These are phyloP conservation scores for Ocimum tenuiflorum DNA, from an alignment of 257 asterid genomes.

Conservation along the genomic window DNA sequence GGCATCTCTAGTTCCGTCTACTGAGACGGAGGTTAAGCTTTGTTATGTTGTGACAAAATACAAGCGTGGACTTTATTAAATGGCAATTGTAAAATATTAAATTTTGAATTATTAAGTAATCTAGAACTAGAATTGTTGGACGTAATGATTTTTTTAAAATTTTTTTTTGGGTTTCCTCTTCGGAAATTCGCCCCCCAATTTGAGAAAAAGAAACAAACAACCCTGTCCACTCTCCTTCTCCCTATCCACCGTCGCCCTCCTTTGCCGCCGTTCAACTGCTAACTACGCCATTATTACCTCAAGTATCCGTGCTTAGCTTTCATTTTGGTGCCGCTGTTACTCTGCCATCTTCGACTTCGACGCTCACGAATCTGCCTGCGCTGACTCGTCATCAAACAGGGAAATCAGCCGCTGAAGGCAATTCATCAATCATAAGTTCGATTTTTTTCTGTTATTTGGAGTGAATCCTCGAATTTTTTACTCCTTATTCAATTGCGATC, in stretches of 20 bases:
- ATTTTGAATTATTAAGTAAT: not conserved
- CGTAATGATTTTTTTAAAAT: constrained; percentile 7
- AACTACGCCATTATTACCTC: not conserved
- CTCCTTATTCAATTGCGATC: constrained; percentile 25
- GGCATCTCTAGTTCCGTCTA: too few relatives aligned
- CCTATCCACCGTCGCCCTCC: constrained; percentile 1
- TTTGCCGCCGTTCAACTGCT: constrained; percentile 13
- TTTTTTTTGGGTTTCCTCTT: not conserved
- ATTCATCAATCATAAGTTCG: not conserved
- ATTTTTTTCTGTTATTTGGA: not conserved
- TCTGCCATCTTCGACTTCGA: not conserved
- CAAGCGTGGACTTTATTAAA: not conserved
- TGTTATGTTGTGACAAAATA: not conserved
- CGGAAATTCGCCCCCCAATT: constrained; percentile 5
- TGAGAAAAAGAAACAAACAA: not conserved
- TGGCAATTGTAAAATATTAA: not conserved
- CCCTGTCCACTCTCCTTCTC: not conserved
- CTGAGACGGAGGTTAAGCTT: too few relatives aligned
- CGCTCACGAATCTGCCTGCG: constrained; percentile 17
- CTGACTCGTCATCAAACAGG: constrained; percentile 16
- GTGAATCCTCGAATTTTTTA: not conserved
- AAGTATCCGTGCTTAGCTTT: not conserved
- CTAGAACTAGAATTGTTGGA: not conserved
- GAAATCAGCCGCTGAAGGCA: constrained; percentile 19
- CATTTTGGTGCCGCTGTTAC: not conserved